A percentile compares a stretch with the other conserved stretches of the same genome.
These are phyloP conservation scores for Hyphopichia burtonii DNA, from an alignment of 1,139 yeast genomes.

Conservation along the genomic window DNA sequence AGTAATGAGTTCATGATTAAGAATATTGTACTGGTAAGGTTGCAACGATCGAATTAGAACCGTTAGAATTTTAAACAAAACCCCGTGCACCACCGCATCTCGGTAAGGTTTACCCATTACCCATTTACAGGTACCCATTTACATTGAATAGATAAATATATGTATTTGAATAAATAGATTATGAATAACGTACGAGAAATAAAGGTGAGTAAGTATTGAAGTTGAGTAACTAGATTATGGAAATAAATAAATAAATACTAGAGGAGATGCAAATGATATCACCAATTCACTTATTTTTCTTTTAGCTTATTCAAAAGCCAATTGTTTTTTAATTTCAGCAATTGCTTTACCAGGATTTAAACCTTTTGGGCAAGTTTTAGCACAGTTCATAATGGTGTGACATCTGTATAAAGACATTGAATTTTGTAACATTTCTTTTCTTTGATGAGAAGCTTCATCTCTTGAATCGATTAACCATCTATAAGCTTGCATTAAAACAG, in stretches of 20 bases:
- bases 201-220: background rate
- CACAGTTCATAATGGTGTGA: conserved; percentile 98
- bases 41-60: no score
- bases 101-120: no score
- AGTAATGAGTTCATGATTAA: no score
- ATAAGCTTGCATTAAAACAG: conserved; percentile 98
- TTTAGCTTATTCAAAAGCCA: conserved; percentile 65
- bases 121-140: no score
- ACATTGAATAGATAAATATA: no score
- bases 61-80: no score
- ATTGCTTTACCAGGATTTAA: conserved; percentile 97
- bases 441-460: conserved; percentile 79
- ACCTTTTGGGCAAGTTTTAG: conserved; percentile 98
- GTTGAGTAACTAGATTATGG: no score
- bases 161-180: conserved; percentile 1
- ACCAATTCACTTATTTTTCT: background rate
- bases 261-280: background rate
- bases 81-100: no score
- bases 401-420: conserved; percentile 98
- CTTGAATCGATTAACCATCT: conserved; percentile 98
- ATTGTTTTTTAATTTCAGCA: conserved; percentile 93
- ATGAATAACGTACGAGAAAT: background rate
- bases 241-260: conserved; percentile 1
- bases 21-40: no score
- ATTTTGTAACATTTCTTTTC: conserved; percentile 91